Conservation (phyloP, 495 filamentous ascomycete species). For the Ramalina intermedia region DNA sequence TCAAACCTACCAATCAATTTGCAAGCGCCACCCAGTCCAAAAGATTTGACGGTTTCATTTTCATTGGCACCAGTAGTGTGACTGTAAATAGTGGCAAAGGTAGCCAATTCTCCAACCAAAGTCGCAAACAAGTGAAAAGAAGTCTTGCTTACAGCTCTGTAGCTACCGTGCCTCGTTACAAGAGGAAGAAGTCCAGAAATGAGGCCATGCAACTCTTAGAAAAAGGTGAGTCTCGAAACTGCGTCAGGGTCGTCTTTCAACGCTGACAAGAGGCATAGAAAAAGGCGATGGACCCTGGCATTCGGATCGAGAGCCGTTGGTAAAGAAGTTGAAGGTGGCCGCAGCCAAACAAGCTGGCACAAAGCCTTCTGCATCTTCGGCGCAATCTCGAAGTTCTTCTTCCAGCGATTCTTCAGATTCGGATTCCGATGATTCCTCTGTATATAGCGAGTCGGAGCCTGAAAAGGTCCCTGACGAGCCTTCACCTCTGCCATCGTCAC, state of each 20-base stretch:
- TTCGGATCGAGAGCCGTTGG: slow-evolving; percentile 12
- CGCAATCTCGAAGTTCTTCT: slow-evolving; percentile 7
- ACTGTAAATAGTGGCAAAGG: slow-evolving; percentile 16
- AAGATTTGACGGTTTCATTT: slow-evolving; percentile 26
- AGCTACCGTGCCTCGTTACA: slow-evolving; percentile 25
- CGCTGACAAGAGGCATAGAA: slow-evolving; percentile 8
- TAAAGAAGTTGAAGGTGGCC: slow-evolving; percentile 15
- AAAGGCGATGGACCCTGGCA: slow-evolving; percentile 16
- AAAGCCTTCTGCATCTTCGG: slow-evolving; percentile 5
- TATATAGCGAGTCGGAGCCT: slow-evolving; percentile 32
- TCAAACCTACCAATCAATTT: slow-evolving; percentile 24
- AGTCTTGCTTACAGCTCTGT: background rate
- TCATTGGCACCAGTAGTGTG: slow-evolving; percentile 20
- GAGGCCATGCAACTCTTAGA: slow-evolving; percentile 23
- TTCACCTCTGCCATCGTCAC: slow-evolving; percentile 36
- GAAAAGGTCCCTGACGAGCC: slow-evolving; percentile 30
- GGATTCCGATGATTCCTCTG: slow-evolving; percentile 37
- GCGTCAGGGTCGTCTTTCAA: background rate
- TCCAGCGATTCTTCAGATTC: slow-evolving; percentile 18
- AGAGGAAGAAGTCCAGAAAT: slow-evolving; percentile 27
- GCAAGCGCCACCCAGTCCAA: slow-evolving; percentile 25
- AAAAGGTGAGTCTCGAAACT: slow-evolving; percentile 2
- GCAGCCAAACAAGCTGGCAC: slow-evolving; percentile 6
- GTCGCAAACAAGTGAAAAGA: background rate
- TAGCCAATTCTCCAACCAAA: background rate